Percentiles rank a stretch among this genome's conserved stretches.
Evolutionary conservation across 2,329 filamentous ascomycete genomes (phyloP).

Genomic region (Talaromyces sp.): DNA sequence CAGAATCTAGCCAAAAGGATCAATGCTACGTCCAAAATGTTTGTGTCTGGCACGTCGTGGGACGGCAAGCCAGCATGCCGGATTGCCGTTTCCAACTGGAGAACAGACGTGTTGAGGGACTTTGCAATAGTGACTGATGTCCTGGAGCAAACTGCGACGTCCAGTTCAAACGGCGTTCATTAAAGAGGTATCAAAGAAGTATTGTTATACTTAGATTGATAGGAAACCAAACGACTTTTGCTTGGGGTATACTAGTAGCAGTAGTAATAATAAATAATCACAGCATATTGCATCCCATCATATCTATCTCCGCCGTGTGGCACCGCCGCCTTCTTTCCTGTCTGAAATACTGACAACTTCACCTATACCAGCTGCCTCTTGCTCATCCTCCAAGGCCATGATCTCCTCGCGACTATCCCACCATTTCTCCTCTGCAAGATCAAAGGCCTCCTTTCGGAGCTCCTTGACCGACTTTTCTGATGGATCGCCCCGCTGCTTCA

Average conservation of each 20-base stretch:
- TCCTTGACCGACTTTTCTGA: constrained; percentile 71
- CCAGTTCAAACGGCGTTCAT: background rate
- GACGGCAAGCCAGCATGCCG: constrained; percentile 66
- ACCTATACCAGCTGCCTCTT: constrained; percentile 89
- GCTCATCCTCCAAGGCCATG: constrained; percentile 84
- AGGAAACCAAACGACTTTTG: background rate
- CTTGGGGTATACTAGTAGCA: background rate
- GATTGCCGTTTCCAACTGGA: constrained; percentile 85
- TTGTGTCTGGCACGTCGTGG: constrained; percentile 79
- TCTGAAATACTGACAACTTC: constrained; percentile 88
- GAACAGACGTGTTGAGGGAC: constrained; percentile 64
- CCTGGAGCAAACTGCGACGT: constrained; percentile 44
- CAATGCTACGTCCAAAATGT: constrained; percentile 69
- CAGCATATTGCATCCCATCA: constrained; percentile 10
- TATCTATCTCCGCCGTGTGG: constrained; percentile 40
- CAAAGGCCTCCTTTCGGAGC: constrained; percentile 84
- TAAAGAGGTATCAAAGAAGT: background rate
- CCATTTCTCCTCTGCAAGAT: constrained; percentile 92
- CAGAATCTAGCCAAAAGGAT: constrained; percentile 62
- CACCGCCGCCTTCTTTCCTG: constrained; percentile 48
- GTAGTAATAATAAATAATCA: background rate
- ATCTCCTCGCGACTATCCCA: constrained; percentile 98
- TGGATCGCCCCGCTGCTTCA: constrained; percentile 60
- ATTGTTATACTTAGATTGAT: background rate
- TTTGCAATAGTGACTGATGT: constrained; percentile 60